These are phyloP conservation scores for Cordyceps militaris DNA, from an alignment of 2,329 filamentous ascomycete species.

Conservation along the genomic window DNA sequence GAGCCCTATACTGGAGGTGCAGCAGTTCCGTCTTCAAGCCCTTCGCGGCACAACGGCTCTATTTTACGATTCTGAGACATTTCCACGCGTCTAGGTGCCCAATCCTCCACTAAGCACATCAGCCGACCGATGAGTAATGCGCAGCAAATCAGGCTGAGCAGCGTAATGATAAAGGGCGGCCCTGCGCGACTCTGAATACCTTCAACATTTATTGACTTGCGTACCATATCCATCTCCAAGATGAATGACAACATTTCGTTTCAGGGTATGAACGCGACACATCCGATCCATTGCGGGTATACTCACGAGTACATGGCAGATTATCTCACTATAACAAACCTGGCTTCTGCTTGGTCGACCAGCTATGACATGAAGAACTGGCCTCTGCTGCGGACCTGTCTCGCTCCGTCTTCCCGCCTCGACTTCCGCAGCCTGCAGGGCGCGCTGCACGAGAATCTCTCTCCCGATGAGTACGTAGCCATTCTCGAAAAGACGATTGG, in stretches of 20 bases:
- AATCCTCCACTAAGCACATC: no score
- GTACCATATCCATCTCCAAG: neutral
- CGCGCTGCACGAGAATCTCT: constrained; percentile 13
- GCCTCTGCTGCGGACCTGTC: constrained; percentile 50
- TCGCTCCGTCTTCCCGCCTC: constrained; percentile 41
- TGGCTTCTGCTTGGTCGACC: constrained; percentile 55
- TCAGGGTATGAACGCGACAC: neutral
- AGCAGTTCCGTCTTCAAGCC: no score
- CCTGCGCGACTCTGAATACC: no score
- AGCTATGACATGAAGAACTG: constrained; percentile 63
- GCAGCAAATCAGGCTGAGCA: no score
- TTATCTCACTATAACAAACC: constrained; percentile 14
- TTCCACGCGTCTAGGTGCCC: no score
- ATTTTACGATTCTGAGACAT: no score
- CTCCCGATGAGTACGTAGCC: constrained; percentile 12
- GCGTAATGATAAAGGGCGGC: no score
- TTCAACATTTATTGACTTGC: neutral
- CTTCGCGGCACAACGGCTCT: no score
- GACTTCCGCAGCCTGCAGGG: constrained; percentile 11
- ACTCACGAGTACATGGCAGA: neutral
- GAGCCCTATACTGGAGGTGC: no score
- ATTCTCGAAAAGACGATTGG: constrained; percentile 38
- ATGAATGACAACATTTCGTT: neutral
- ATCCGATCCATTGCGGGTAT: no score
- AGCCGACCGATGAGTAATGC: no score